A percentile compares a stretch with the other conserved stretches of the same genome.
phyloP scores from a whole-genome alignment of 164 flowering plant genomes.

The Piper longum region DNA sequence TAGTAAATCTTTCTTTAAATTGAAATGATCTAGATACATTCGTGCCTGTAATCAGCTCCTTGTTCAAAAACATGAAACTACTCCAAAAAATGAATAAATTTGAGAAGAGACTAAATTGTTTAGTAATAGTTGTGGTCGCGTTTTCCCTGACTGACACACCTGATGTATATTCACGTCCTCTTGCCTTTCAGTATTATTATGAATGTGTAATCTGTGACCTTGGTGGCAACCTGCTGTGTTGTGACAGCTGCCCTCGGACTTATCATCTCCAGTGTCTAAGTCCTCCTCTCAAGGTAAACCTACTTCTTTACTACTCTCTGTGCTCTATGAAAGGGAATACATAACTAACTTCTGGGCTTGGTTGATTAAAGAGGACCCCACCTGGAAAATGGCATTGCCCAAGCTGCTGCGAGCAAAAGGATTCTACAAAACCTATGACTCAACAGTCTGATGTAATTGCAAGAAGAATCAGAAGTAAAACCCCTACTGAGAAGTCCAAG shows the following conservation, averaged over 20 bases:
- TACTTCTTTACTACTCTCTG: conserved; percentile 1
- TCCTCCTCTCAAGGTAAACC: conserved; percentile 87
- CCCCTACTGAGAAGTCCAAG: conserved; percentile 24
- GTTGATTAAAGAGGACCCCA: conserved; percentile 55
- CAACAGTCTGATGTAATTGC: conserved; percentile 29
- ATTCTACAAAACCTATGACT: conserved; percentile 24
- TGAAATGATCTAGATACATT: not conserved
- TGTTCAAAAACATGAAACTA: no score
- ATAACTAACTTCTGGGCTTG: not conserved
- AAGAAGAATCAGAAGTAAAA: conserved; percentile 55
- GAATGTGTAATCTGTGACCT: conserved; percentile 93
- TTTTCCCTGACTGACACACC: not conserved
- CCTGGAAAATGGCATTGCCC: conserved; percentile 89
- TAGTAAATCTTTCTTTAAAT: not conserved
- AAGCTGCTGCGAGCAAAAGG: conserved; percentile 38
- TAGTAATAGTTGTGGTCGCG: not conserved
- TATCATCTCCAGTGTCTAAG: conserved; percentile 93
- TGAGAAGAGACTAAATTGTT: not conserved
- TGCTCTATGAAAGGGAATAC: not conserved
- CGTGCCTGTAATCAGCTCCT: not conserved
- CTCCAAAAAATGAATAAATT: not conserved
- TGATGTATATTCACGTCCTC: conserved; percentile 1
- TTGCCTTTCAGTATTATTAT: conserved; percentile 62
- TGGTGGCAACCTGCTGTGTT: conserved; percentile 92
- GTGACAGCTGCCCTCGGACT: conserved; percentile 86